Percentiles rank a stretch among this genome's conserved stretches.
Evolutionary conservation across 768 basidiomycete genomes (phyloP).

Genomic region (Daedalea quercina): DNA sequence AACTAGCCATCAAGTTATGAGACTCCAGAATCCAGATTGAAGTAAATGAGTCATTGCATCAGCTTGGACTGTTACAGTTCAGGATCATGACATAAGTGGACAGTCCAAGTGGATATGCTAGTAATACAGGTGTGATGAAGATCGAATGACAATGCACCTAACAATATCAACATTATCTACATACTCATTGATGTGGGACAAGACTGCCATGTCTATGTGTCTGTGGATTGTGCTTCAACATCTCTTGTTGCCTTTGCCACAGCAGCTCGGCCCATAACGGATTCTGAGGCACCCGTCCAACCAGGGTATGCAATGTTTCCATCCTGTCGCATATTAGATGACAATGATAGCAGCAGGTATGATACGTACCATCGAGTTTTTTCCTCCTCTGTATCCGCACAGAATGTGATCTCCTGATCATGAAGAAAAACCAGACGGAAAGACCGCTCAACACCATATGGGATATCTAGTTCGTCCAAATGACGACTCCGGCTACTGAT

Average conservation of each 20-base stretch:
- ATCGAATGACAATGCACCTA: not conserved
- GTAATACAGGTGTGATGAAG: not conserved
- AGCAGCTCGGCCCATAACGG: conserved; percentile 90
- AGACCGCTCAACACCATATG: conserved; percentile 71
- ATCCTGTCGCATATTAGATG: conserved; percentile 46
- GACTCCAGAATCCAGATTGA: no score
- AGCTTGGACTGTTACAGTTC: not conserved
- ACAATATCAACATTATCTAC: not conserved
- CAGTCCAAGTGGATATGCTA: not conserved
- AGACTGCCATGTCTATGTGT: not conserved
- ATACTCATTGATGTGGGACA: not conserved
- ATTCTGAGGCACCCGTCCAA: conserved; percentile 87
- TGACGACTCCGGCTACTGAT: conserved; percentile 31
- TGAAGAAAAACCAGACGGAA: conserved; percentile 80
- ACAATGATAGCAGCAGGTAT: not conserved
- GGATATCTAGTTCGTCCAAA: conserved; percentile 52
- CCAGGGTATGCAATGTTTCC: conserved; percentile 73
- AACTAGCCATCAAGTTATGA: no score
- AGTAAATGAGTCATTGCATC: no score
- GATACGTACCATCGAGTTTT: conserved; percentile 74
- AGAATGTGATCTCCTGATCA: conserved; percentile 80
- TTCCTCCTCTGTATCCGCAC: conserved; percentile 85
- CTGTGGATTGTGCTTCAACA: conserved; percentile 11
- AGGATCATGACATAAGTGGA: not conserved
- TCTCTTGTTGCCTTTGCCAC: conserved; percentile 71